Evolutionary conservation across 108 stramenopile genomes (phyloP), one percentile per base, ranked within the genome.

Genomic region (Nitzschia sp.): DNA sequence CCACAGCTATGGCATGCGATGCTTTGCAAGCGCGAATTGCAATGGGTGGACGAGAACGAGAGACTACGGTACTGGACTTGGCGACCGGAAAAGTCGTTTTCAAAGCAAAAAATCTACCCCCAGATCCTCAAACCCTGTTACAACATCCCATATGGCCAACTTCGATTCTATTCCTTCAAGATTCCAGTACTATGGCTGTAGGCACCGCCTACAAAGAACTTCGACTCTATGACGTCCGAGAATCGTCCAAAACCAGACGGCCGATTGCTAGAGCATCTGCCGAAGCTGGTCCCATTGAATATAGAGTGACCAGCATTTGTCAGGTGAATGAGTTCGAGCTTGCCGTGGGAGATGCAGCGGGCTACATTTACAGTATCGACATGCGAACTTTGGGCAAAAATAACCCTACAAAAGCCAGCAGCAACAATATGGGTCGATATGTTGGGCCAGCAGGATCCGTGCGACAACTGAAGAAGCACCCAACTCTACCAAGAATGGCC

Each of bases 21-120:
- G 19, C 59, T 1, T 29, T 22, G 16, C 65, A 68, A 28, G 53
- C 53, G 6, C 46, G 75, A 36, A 63, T 86, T 21, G 93, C 89
- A 3, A 55, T 94, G 0, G 87, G 87, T 17, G 93, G 93, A 38
- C 72, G 88, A 35, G 92, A 94, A 54, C 79, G 92, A 30, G 86
- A 85, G n/a, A 76, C 81, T 1, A 63, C 73, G 9, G 8, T 91
- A 11, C 46, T 85, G 28, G 93, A 94, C 82, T 23, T 90, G 45
- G 72, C 73, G 56, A 88, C 73, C 55, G 85, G 85, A 1, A 72
- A 82, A 31, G 46, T 72, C 0, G 58, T 88, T 4, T 94, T 88
- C 86, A 94, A 92, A 68, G 83, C 90, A 22, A 94, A 94, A 68
- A 94, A 94, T 77, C 50, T 91, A 44, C 81, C 89, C 34, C 88